Percentiles rank a stretch among this genome's conserved stretches.
These are phyloP conservation scores for Xerocomus spinulosus DNA, from an alignment of 768 basidiomycete species.

Conservation along the genomic window DNA sequence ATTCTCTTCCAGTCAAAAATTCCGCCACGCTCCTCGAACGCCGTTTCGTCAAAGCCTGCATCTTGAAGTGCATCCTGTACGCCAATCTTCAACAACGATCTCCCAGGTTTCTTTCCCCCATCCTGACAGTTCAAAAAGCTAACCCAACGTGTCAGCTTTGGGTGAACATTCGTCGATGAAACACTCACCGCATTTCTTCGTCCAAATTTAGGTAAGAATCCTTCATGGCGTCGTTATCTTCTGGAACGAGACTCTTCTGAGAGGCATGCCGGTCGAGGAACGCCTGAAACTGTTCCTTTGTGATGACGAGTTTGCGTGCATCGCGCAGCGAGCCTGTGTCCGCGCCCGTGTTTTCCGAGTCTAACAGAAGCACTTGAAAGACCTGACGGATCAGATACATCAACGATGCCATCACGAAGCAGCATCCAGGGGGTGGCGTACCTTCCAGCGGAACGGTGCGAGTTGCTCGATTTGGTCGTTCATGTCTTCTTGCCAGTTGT, in stretches of 20 bases:
- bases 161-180: not conserved
- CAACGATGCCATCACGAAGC: not conserved
- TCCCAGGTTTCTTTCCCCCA: conserved; percentile 29
- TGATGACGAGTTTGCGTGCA: conserved; percentile 33
- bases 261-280: conserved; percentile 33
- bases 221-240: conserved; percentile 37
- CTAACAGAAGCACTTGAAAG: conserved; percentile 35
- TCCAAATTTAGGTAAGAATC: conserved; percentile 39
- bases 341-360: conserved; percentile 34
- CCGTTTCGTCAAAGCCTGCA: conserved; percentile 32
- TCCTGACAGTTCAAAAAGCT: conserved; percentile 34
- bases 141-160: not conserved
- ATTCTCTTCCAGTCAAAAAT: conserved; percentile 35
- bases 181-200: conserved; percentile 35
- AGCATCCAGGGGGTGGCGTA: conserved; percentile 1
- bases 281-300: conserved; percentile 31
- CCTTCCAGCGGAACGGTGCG: conserved; percentile 39
- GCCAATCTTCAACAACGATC: conserved; percentile 31
- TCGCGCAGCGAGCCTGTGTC: conserved; percentile 32
- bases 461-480: conserved; percentile 33
- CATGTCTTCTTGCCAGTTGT: conserved; percentile 41
- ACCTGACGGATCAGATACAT: conserved; percentile 23
- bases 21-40: conserved; percentile 32
- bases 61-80: conserved; percentile 31
- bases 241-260: conserved; percentile 33